These are phyloP conservation scores for Juncus inflexus DNA, from an alignment of 176 grass and related monocot genomes.

Conservation along the genomic window DNA sequence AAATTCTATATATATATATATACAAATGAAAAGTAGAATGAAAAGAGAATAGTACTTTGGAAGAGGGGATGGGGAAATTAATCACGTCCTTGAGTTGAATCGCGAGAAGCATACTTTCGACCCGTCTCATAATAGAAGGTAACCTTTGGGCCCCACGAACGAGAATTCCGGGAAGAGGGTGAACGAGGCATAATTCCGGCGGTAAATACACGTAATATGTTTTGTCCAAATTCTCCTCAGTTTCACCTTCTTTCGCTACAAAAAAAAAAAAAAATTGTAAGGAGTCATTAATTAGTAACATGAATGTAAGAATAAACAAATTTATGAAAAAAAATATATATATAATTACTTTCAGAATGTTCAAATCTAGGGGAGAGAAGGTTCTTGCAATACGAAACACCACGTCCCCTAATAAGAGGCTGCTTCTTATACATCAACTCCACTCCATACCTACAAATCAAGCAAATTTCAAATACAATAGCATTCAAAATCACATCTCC, in stretches of 20 bases:
- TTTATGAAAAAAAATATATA: background rate
- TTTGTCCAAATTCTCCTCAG: slow-evolving; percentile 81
- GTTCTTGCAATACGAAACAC: slow-evolving; percentile 99
- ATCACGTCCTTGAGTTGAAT: slow-evolving; percentile 95
- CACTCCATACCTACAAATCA: slow-evolving; percentile 70
- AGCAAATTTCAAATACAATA: slow-evolving; percentile 16
- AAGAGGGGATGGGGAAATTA: slow-evolving; percentile 75
- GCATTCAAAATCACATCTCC: background rate
- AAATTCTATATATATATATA: background rate
- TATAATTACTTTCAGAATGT: slow-evolving; percentile 74
- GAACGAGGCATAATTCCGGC: slow-evolving; percentile 85
- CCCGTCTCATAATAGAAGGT: slow-evolving; percentile 96
- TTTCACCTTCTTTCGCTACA: slow-evolving; percentile 67
- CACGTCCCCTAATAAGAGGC: slow-evolving; percentile 90
- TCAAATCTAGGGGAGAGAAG: slow-evolving; percentile 98
- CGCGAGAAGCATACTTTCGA: slow-evolving; percentile 97
- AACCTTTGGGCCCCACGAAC: slow-evolving; percentile 90
- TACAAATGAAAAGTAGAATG: slow-evolving; percentile 5
- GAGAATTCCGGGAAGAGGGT: slow-evolving; percentile 84
- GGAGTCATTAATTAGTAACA: slow-evolving; percentile 12
- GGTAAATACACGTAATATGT: slow-evolving; percentile 98
- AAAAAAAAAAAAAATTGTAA: slow-evolving; percentile 1
- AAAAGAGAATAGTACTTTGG: slow-evolving; percentile 48
- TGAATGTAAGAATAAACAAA: slow-evolving; percentile 12
- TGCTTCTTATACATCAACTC: slow-evolving; percentile 98